Evolutionary conservation across 2,329 filamentous ascomycete species (phyloP).

Genomic region (Escovopsis sp.): DNA sequence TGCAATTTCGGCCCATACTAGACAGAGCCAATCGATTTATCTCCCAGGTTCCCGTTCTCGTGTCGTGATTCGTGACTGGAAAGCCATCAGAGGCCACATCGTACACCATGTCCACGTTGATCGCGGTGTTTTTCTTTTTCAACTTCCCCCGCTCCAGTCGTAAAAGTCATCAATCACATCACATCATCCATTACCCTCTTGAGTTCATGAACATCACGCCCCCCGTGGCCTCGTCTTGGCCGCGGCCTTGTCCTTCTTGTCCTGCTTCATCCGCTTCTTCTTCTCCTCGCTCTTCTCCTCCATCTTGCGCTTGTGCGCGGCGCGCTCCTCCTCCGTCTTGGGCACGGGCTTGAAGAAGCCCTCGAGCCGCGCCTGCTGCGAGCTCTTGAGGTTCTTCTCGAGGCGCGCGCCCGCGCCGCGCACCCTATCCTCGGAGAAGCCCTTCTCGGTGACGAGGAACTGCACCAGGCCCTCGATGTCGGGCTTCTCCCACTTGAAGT

Average conservation of each 20-base stretch:
- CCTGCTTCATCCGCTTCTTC: constrained; percentile 90
- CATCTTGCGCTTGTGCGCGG: constrained; percentile 76
- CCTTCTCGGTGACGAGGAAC: constrained; percentile 86
- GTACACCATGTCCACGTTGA: too few relatives aligned
- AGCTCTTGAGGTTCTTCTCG: constrained; percentile 79
- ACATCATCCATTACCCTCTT: too few relatives aligned
- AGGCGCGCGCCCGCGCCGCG: constrained; percentile 62
- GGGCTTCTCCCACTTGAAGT: constrained; percentile 96
- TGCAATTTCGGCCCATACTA: too few relatives aligned
- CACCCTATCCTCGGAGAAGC: constrained; percentile 91
- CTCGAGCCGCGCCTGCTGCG: constrained; percentile 81
- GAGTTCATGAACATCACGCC: constrained; percentile 13
- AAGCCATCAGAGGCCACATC: too few relatives aligned
- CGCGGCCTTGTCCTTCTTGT: constrained; percentile 90
- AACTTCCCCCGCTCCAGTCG: too few relatives aligned
- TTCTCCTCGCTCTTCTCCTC: constrained; percentile 84
- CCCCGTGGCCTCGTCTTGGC: constrained; percentile 75
- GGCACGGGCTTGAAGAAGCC: constrained; percentile 93
- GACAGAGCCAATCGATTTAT: too few relatives aligned
- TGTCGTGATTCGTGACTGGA: too few relatives aligned
- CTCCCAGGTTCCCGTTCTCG: too few relatives aligned
- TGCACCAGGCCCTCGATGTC: constrained; percentile 81
- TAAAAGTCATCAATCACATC: too few relatives aligned
- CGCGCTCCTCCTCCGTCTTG: constrained; percentile 77
- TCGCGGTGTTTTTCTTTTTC: too few relatives aligned